Evolutionary conservation across 257 asterid genomes (phyloP).

Genomic region (Ballota nigra): DNA sequence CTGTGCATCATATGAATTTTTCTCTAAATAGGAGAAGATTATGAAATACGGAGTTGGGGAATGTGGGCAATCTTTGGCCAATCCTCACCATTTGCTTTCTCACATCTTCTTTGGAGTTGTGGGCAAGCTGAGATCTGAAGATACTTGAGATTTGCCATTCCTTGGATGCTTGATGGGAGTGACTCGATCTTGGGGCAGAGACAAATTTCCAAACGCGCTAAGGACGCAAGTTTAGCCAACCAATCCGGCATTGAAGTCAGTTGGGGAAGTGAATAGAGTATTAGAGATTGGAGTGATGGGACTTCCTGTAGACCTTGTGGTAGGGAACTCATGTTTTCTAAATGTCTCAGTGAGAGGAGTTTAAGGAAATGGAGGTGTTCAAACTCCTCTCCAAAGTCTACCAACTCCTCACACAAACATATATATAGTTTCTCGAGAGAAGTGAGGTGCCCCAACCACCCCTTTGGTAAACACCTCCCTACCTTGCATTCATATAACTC

Average conservation of each 20-base stretch:
- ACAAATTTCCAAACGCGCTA: neutral
- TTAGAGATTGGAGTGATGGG: conserved; percentile 1
- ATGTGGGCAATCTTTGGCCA: neutral
- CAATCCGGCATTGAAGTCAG: neutral
- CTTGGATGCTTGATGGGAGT: neutral
- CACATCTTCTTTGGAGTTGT: neutral
- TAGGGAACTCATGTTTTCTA: neutral
- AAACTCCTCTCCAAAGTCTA: neutral
- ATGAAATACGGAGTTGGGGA: neutral
- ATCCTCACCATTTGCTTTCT: neutral
- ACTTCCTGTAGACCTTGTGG: neutral
- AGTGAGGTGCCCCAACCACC: neutral
- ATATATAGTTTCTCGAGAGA: neutral
- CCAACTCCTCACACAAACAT: neutral
- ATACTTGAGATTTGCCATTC: neutral
- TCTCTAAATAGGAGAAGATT: no score
- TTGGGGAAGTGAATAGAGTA: neutral
- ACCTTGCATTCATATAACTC: neutral
- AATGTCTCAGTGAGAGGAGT: neutral
- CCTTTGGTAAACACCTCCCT: neutral
- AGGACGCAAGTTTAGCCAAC: neutral
- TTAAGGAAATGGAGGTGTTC: neutral
- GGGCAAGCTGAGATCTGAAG: neutral
- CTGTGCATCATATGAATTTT: no score
- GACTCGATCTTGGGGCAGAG: neutral